Evolutionary conservation across 257 asterid species (phyloP), one percentile per base, ranked within the genome.

Genomic region (Ocimum tenuiflorum): DNA sequence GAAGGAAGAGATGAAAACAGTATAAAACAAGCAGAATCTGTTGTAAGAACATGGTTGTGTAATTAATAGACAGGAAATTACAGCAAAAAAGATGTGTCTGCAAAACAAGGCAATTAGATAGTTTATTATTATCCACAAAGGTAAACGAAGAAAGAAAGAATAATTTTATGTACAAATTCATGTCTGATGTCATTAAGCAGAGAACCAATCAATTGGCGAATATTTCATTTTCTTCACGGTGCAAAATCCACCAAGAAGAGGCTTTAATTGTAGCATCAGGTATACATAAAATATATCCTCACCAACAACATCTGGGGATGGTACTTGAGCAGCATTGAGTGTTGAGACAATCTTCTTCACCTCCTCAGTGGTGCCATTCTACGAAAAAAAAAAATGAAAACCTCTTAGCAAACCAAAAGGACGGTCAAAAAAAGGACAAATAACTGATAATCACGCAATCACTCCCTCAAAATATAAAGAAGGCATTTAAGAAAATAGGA

Each of bases 281-380:
- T 11, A 33, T 18, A 29, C 9, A 7, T 41, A 36, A 11, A 33
- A 71, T 12, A 60, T 60, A 19, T 36, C 65, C 99, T 82, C 76
- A 90, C 99, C 99, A 53, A 90, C 97, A 50, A 88, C 95, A 68
- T 94, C 97, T 51, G 74, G 74, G 63, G 99, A 75, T 54, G 97
- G 99, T 64, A 94, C 91, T 70, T 90, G 65, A 33, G 81, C 99
- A 11, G 83, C 88, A 83, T 94, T 88, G 58, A 94, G 95, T 8
- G 81, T 73, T 18, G 86, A 29, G 20, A 94, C 85, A 23, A 94
- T 88, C 86, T 90, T 94, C 90, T 90, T 90, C 79, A 94, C 91
- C 75, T 90, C 99, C 47, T 83, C 96, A 4, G 69, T 62, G 8
- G 96, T 86, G 15, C 99, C 99, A 72, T 94, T 94, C 99, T 94